phyloP scores from a whole-genome alignment of 2,329 filamentous ascomycete species.

The Fusarium odoratissimum region DNA sequence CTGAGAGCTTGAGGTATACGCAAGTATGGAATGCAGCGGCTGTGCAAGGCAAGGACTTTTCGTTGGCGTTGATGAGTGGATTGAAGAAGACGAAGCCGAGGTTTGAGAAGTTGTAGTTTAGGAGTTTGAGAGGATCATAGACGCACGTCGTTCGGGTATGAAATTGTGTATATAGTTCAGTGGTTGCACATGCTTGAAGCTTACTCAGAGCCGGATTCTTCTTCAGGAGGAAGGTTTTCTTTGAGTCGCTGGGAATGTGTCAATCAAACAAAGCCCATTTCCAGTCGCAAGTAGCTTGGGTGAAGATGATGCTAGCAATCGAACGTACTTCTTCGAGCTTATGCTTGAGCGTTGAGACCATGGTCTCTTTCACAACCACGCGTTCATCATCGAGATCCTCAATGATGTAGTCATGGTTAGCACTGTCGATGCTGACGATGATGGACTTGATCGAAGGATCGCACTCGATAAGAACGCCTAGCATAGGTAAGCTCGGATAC shows the following conservation, averaged over 20 bases:
- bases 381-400: constrained; percentile 84
- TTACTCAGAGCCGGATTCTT: constrained; percentile 65
- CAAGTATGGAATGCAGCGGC: constrained; percentile 87
- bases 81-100: constrained; percentile 81
- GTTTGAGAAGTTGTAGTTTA: constrained; percentile 81
- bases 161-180: background rate
- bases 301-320: background rate
- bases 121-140: background rate
- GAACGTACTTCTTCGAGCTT: constrained; percentile 75
- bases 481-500: background rate
- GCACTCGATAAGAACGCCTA: constrained; percentile 81
- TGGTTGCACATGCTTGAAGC: background rate
- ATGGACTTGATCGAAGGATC: constrained; percentile 91
- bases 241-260: constrained; percentile 57
- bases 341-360: constrained; percentile 74
- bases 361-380: constrained; percentile 79
- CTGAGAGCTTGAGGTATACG: constrained; percentile 85
- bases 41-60: constrained; percentile 83
- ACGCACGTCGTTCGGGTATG: background rate
- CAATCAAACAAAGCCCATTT: constrained; percentile 2
- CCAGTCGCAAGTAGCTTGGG: background rate
- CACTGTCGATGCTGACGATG: constrained; percentile 79
- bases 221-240: constrained; percentile 63
- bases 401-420: constrained; percentile 79
- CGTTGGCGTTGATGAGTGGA: constrained; percentile 78